A percentile compares a stretch with the other conserved stretches of the same genome.
Conservation (phyloP, 1,139 yeast genomes). For the Lodderomyces pseudojiufengensis region DNA sequence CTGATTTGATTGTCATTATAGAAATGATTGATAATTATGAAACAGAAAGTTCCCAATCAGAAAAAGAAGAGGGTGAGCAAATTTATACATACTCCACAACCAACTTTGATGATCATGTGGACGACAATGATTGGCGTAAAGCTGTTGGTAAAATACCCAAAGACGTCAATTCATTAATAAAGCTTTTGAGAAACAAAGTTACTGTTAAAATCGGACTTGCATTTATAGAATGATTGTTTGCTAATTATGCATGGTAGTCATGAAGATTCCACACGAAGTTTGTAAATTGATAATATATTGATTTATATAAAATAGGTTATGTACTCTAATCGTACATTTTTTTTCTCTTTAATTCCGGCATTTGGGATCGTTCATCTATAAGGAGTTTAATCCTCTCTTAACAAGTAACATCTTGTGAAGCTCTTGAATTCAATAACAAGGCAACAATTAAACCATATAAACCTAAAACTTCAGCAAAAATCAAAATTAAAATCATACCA, state of each 20-base stretch:
- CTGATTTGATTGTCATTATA: constrained; percentile 46
- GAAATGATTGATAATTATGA: constrained; percentile 50
- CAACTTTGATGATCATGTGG: constrained; percentile 17
- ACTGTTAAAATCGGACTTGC: constrained; percentile 38
- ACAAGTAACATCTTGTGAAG: constrained; percentile 85
- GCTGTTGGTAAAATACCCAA: constrained; percentile 22
- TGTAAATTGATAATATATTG: too few species aligned
- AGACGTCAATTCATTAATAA: constrained; percentile 18
- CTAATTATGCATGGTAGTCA: too few species aligned
- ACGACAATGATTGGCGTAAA: constrained; percentile 36
- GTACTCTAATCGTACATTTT: too few species aligned
- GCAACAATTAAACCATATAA: constrained; percentile 97
- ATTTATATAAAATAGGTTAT: too few species aligned
- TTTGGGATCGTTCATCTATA: neutral
- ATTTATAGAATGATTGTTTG: constrained; percentile 31
- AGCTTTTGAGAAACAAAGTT: constrained; percentile 30
- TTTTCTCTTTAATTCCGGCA: neutral
- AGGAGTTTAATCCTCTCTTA: too few species aligned
- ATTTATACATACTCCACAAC: constrained; percentile 30
- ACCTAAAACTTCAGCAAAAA: constrained; percentile 97
- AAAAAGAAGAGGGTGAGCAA: constrained; percentile 28
- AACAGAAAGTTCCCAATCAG: constrained; percentile 20
- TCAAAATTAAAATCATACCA: constrained; percentile 87
- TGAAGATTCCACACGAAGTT: too few species aligned
- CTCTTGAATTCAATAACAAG: constrained; percentile 93